Evolutionary conservation across 2,329 filamentous ascomycete species (phyloP).

Genomic region (Penicillium vulpinum): DNA sequence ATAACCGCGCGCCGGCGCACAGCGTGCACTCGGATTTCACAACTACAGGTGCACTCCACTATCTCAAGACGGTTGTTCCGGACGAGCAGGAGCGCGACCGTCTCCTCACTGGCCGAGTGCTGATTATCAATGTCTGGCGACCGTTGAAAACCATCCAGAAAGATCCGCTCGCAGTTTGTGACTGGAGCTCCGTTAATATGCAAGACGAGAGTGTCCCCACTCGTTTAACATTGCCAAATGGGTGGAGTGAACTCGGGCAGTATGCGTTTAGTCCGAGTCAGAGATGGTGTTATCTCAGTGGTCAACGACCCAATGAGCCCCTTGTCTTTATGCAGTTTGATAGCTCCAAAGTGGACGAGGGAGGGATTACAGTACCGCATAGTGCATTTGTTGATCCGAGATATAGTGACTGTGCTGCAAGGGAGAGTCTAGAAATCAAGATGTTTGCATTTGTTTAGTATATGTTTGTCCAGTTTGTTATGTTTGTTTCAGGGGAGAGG

Average conservation of each 20-base stretch:
- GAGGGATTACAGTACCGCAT: slow-evolving; percentile 44
- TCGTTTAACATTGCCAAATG: slow-evolving; percentile 13
- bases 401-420: slow-evolving; percentile 38
- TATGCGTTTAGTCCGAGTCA: slow-evolving; percentile 15
- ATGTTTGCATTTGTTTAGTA: slow-evolving; percentile 29
- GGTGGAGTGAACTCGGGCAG: slow-evolving; percentile 18
- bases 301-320: slow-evolving; percentile 20
- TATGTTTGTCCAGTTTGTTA: background rate
- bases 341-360: slow-evolving; percentile 9
- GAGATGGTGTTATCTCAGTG: slow-evolving; percentile 19
- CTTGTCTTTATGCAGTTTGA: slow-evolving; percentile 26
- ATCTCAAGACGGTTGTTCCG: slow-evolving; percentile 5
- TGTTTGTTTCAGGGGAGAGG: background rate
- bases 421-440: slow-evolving; percentile 58
- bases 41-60: slow-evolving; percentile 5
- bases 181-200: slow-evolving; percentile 16
- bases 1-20: slow-evolving; percentile 20
- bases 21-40: slow-evolving; percentile 25
- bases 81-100: slow-evolving; percentile 10
- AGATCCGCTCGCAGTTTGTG: slow-evolving; percentile 27
- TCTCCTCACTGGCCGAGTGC: slow-evolving; percentile 11
- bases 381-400: slow-evolving; percentile 52
- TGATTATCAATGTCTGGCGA: slow-evolving; percentile 27
- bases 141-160: slow-evolving; percentile 23
- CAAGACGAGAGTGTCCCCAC: slow-evolving; percentile 10